Evolutionary conservation across 139 green algal genomes (phyloP), one percentile per base, ranked within the genome.

Genomic region (Coelastrella sp.): DNA sequence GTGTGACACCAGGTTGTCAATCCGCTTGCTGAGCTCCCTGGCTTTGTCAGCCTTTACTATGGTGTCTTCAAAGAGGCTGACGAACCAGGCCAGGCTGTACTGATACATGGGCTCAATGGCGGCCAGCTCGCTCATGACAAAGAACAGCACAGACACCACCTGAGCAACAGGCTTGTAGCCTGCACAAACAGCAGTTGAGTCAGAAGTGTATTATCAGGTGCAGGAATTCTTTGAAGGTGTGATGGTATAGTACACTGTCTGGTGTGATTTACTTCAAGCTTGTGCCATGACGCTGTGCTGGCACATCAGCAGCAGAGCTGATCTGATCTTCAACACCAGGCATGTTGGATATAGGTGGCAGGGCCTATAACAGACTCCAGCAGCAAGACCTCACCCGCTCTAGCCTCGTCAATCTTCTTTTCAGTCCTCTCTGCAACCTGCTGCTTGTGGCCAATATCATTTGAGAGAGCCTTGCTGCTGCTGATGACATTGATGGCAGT

Each of bases 41-140:
- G 93, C 87, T 24, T 75, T 91, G 85, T 96, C 93, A 11, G 85
- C 82, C 49, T 96, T 95, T 24, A 91, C 91, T 7, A 92, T 85
- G 35, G 93, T 88, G 24, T 95, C 91, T 57, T 91, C 88, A 89
- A 96, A 97, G 35, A 98, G 91, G 83, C 92, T 90, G 4, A 97
- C 83, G 88, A 96, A 97, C 95, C 95, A 97, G 8, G 74, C 86
- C 15, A 95, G 92, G 61, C 88, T 94, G 92, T 95, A 96, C 84
- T 94, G 91, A 91, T 96, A 96, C 94, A 98, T 97, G 17, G 96
- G 94, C 84, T 97, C 95, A 80, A 98, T 96, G 92, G 96, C 96
- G 91, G 96, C 97, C 58, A 98, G 93, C 15, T 94, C 96, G 93
- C 97, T 97, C 85, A 97, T 94, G 61, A 97, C 92, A 91, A 97